A percentile compares a stretch with the other conserved stretches of the same genome.
Evolutionary conservation across 495 filamentous ascomycete genomes (phyloP).

Genomic region (Choiromyces venosus): DNA sequence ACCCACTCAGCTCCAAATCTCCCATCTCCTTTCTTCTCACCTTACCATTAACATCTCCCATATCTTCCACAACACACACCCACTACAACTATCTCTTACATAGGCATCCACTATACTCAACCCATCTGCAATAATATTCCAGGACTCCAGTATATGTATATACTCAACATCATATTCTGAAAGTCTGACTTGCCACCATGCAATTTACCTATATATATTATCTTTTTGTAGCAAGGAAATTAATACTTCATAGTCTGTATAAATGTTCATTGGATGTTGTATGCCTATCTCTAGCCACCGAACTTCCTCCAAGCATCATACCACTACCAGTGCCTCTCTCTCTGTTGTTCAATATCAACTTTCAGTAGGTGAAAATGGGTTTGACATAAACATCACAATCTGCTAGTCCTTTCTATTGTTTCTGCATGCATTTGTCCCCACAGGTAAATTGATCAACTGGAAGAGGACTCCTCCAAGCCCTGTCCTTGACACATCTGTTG

Average conservation of each 20-base stretch:
- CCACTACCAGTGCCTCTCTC: conserved; percentile 4
- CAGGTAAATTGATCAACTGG: no score
- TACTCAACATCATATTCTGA: no score
- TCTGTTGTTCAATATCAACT: conserved; percentile 7
- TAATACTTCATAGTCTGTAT: conserved; percentile 10
- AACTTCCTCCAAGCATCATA: conserved; percentile 5
- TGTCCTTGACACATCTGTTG: no score
- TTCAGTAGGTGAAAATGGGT: not conserved
- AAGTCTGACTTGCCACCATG: conserved; percentile 2
- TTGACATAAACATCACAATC: conserved; percentile 6
- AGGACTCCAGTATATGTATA: not conserved
- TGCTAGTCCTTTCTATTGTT: not conserved
- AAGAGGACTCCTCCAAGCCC: no score
- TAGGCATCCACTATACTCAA: not conserved
- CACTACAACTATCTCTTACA: not conserved
- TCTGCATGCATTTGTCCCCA: not conserved
- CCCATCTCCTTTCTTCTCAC: not conserved
- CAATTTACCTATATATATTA: not conserved
- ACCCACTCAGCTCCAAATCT: no score
- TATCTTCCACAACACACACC: not conserved
- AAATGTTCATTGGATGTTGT: not conserved
- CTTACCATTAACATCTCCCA: not conserved
- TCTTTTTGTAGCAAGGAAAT: conserved; percentile 6
- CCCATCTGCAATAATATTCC: conserved; percentile 8
- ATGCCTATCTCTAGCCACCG: not conserved